Evolutionary conservation across 1,284 basidiomycete species (phyloP).

Genomic region (Moesziomyces antarcticus): DNA sequence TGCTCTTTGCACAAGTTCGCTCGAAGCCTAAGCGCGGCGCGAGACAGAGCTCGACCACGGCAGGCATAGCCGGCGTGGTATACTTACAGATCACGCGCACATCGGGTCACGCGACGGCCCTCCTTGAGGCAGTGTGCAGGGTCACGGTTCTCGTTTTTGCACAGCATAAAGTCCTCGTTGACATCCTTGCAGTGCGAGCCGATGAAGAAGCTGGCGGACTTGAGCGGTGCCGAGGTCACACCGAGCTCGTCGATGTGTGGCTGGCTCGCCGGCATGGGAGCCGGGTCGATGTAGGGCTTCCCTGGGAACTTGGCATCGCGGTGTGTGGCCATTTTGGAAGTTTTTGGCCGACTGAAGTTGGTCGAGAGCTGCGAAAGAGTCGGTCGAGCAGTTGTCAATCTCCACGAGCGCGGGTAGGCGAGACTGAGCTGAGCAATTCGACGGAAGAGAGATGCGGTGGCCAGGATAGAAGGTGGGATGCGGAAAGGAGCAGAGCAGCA

Average conservation of each 20-base stretch:
- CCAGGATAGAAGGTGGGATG: conserved; percentile 2
- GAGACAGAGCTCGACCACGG: not conserved
- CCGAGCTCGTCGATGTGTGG: conserved; percentile 92
- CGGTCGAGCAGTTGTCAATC: too few relatives aligned
- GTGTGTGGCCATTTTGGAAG: conserved; percentile 63
- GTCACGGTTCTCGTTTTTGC: conserved; percentile 90
- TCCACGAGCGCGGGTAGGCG: too few relatives aligned
- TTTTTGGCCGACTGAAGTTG: too few relatives aligned
- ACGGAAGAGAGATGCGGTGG: not conserved
- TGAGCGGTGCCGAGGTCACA: conserved; percentile 89
- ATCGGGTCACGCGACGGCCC: conserved; percentile 93
- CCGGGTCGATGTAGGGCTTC: conserved; percentile 65
- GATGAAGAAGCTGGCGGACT: conserved; percentile 97
- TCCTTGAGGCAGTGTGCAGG: conserved; percentile 95
- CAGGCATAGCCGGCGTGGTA: not conserved
- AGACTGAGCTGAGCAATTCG: too few relatives aligned
- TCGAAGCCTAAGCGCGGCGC: not conserved
- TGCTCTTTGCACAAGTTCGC: not conserved
- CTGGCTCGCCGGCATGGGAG: conserved; percentile 56
- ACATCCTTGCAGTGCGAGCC: conserved; percentile 94
- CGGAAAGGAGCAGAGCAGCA: conserved; percentile 2
- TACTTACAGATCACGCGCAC: conserved; percentile 89
- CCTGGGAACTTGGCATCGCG: conserved; percentile 65
- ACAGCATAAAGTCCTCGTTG: conserved; percentile 99
- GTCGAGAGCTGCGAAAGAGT: too few relatives aligned